Conservation (phyloP, 768 basidiomycete species). For the Rhodotorula toruloides region DNA sequence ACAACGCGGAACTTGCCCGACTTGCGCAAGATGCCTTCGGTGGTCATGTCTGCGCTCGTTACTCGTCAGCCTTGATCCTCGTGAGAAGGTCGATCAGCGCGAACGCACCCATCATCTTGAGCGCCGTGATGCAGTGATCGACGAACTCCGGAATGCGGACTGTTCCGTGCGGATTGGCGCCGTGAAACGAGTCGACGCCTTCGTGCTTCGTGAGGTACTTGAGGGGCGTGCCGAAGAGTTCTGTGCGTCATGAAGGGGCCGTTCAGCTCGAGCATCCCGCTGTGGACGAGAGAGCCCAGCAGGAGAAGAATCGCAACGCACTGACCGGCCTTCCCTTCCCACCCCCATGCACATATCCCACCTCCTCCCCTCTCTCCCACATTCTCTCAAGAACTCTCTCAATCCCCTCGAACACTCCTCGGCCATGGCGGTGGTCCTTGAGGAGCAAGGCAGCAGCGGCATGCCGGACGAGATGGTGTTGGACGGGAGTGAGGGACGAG, state of each 20-base stretch:
- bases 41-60: conserved; percentile 10
- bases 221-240: conserved; percentile 22
- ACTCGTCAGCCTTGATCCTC: neutral
- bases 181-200: conserved; percentile 18
- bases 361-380: neutral
- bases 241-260: conserved; percentile 12
- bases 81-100: neutral
- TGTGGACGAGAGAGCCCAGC: neutral
- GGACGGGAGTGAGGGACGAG: conserved; percentile 12
- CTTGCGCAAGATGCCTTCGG: conserved; percentile 24
- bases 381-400: conserved; percentile 4
- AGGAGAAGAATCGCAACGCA: neutral
- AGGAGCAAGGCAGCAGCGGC: conserved; percentile 24
- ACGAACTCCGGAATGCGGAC: conserved; percentile 29
- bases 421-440: conserved; percentile 10
- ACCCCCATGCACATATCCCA: too few species aligned
- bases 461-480: conserved; percentile 32
- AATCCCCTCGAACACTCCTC: conserved; percentile 7
- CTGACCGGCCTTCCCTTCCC: conserved; percentile 8
- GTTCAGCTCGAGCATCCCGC: neutral
- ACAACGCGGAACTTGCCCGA: conserved; percentile 11
- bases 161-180: conserved; percentile 14
- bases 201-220: conserved; percentile 16
- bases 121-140: conserved; percentile 32
- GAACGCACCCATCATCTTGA: conserved; percentile 19